Evolutionary conservation across 2,329 filamentous ascomycete species (phyloP).

Genomic region (Exophiala dermatitidis): DNA sequence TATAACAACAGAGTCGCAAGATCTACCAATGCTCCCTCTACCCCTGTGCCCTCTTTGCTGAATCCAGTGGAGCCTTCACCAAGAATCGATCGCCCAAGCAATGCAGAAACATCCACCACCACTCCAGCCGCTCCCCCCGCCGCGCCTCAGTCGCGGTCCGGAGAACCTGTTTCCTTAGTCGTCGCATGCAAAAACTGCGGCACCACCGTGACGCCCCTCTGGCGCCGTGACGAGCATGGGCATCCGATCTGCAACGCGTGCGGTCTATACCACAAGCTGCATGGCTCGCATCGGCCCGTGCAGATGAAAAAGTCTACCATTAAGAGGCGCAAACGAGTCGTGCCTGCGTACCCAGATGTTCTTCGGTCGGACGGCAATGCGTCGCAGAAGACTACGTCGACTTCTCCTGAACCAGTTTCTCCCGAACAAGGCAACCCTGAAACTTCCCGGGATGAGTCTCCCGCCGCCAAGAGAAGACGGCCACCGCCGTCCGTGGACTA

Average conservation of each 20-base stretch:
- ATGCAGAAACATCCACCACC: slow-evolving; percentile 4
- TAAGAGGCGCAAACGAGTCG: slow-evolving; percentile 88
- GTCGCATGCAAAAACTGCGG: slow-evolving; percentile 96
- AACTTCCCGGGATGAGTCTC: slow-evolving; percentile 16
- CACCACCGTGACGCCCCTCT: slow-evolving; percentile 92
- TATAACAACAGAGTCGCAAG: slow-evolving; percentile 87
- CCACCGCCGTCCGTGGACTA: slow-evolving; percentile 45
- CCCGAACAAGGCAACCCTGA: slow-evolving; percentile 11
- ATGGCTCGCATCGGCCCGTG: slow-evolving; percentile 84
- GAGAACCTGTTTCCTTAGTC: slow-evolving; percentile 45
- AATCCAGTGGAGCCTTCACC: neutral
- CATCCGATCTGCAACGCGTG: slow-evolving; percentile 99
- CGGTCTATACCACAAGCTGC: slow-evolving; percentile 92
- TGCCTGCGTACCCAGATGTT: slow-evolving; percentile 59
- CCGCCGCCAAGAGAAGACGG: slow-evolving; percentile 27
- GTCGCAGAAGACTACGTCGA: slow-evolving; percentile 11
- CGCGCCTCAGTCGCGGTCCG: slow-evolving; percentile 9
- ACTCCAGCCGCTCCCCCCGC: slow-evolving; percentile 1
- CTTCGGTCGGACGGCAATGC: slow-evolving; percentile 13
- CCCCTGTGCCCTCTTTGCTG: neutral
- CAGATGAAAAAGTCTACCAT: slow-evolving; percentile 99
- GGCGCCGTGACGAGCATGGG: slow-evolving; percentile 87
- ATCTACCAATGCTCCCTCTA: slow-evolving; percentile 11
- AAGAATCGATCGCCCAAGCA: slow-evolving; percentile 7
- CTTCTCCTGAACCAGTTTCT: slow-evolving; percentile 17